Evolutionary conservation across 2,329 filamentous ascomycete species (phyloP), one percentile per base, ranked within the genome.

Genomic region (Pseudofabraea citricarpa): DNA sequence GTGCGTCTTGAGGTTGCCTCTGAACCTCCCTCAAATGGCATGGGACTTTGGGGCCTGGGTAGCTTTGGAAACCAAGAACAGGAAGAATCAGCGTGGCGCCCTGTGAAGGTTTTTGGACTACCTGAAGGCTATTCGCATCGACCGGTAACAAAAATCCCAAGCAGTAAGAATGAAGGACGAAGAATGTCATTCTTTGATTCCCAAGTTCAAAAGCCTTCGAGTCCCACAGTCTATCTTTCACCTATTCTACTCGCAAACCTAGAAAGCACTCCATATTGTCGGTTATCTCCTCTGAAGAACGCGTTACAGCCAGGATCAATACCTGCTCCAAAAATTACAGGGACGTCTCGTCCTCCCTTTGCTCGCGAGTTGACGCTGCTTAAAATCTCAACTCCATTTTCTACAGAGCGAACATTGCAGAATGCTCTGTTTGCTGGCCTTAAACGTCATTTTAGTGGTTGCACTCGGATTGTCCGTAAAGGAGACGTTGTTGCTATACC

Each of bases 401-500:
- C 90, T 1, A 90, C 87, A 3, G 91, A 97, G 57, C 77, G 88
- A 36, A 77, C 85, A 2, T 77, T 95, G 8, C 90, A 97, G 59
- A 87, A 88, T 6, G 87, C 87, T 4, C 76, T 97, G 4, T 83
- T 97, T 54, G 83, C 87, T 15, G 90, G 88, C 0, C 66, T 98
- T 32, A 96, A 96, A 62, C 81, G 81, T 29, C 85, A 96, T 60
- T 96, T 98, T 62, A 86, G 94, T 52, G 79, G 80, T 43, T 88
- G 86, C 56, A 79, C 85, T 44, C 81, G 93, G 4, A 77, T 97
- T 10, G 79, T 97, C 29, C 90, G 90, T 58, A 83, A 80, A 31
- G 91, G 90, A 3, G 93, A 98, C 64, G 68, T 96, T 10, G 83
- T 98, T 42, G 90, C 87, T 15, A 85, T 98, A 10, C 83, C 89